A percentile compares a stretch with the other conserved stretches of the same genome.
Evolutionary conservation across 768 basidiomycete genomes (phyloP).

Genomic region (Boletus vermiculosoides): DNA sequence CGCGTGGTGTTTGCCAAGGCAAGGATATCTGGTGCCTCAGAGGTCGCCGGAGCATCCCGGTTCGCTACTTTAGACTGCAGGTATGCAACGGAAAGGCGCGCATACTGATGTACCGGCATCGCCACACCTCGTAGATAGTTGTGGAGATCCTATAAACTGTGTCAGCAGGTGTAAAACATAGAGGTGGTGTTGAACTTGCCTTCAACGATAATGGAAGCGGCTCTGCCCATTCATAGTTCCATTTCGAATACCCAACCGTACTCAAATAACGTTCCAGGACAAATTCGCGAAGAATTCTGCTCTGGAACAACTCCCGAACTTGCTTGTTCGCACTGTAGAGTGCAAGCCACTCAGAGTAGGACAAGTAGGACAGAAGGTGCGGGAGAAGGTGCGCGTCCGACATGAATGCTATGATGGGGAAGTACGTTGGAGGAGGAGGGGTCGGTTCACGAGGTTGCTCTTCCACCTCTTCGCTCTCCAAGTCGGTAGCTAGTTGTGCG

Average conservation of each 20-base stretch:
- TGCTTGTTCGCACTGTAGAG: conserved; percentile 57
- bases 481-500: conserved; percentile 18
- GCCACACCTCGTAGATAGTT: conserved; percentile 80
- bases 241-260: conserved; percentile 70
- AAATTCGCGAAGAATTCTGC: conserved; percentile 52
- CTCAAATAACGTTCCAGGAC: conserved; percentile 67
- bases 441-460: conserved; percentile 22
- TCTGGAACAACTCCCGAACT: conserved; percentile 51
- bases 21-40: conserved; percentile 43
- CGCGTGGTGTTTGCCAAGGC: conserved; percentile 61
- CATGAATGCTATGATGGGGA: conserved; percentile 59
- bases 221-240: conserved; percentile 56
- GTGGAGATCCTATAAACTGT: conserved; percentile 58
- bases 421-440: conserved; percentile 33
- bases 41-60: conserved; percentile 43
- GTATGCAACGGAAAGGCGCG: conserved; percentile 55
- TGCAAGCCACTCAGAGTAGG: conserved; percentile 72
- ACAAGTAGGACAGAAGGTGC: conserved; percentile 54
- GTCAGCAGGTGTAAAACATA: conserved; percentile 6
- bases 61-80: conserved; percentile 46
- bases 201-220: conserved; percentile 61
- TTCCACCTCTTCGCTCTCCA: conserved; percentile 9
- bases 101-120: conserved; percentile 71
- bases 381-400: conserved; percentile 51
- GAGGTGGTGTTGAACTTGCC: conserved; percentile 39